Percentiles rank a stretch among this genome's conserved stretches.
Conservation (phyloP, 169 alveolate genomes). For the Plasmodium falciparum region DNA sequence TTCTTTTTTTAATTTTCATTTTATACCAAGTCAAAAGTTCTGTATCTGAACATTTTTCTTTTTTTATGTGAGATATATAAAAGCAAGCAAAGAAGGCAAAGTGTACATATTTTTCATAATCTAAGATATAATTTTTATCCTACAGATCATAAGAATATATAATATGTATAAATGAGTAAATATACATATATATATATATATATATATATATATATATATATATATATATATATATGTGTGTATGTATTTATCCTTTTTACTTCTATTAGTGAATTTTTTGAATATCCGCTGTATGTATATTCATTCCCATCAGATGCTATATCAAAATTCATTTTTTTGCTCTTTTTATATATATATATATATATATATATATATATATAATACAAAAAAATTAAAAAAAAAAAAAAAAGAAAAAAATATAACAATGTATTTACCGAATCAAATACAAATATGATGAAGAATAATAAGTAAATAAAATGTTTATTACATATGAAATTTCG, state of each 20-base stretch:
- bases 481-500: too few relatives aligned
- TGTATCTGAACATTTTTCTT: constrained; percentile 59
- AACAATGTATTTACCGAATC: too few relatives aligned
- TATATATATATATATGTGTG: too few relatives aligned
- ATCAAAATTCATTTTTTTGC: constrained; percentile 58
- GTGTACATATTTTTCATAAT: constrained; percentile 71
- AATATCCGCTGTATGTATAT: constrained; percentile 74
- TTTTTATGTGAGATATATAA: constrained; percentile 63
- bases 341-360: too few relatives aligned
- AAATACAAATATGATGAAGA: too few relatives aligned
- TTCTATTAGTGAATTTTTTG: constrained; percentile 72
- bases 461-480: too few relatives aligned
- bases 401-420: not conserved
- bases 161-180: not conserved
- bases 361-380: not conserved
- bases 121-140: constrained; percentile 75
- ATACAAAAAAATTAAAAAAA: not conserved
- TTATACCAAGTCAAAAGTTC: constrained; percentile 62
- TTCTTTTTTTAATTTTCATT: not conserved
- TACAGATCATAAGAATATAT: not conserved
- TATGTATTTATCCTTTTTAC: constrained; percentile 13
- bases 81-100: constrained; percentile 68
- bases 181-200: not conserved
- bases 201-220: too few relatives aligned
- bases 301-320: constrained; percentile 75